phyloP scores from a whole-genome alignment of 1,284 basidiomycete genomes.

The Irpex sp. region DNA sequence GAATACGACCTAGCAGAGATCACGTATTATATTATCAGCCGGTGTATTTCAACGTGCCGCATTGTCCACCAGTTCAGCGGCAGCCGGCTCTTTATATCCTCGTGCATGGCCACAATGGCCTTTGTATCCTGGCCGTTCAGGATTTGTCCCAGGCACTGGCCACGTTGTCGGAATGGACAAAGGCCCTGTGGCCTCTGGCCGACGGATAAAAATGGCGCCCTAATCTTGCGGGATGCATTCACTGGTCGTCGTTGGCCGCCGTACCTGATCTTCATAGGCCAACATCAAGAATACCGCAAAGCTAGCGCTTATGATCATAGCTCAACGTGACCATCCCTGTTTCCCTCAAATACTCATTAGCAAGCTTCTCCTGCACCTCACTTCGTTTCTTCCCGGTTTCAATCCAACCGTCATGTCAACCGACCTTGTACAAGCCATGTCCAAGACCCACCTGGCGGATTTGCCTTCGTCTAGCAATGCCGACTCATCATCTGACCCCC shows the following conservation, averaged over 20 bases:
- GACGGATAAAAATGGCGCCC: background rate
- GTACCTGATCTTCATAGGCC: background rate
- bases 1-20: too few relatives aligned
- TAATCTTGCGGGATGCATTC: background rate
- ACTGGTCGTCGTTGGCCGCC: background rate
- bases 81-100: too few relatives aligned
- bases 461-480: background rate
- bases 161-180: background rate
- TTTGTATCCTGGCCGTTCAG: too few relatives aligned
- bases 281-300: background rate
- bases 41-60: too few relatives aligned
- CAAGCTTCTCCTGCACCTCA: background rate
- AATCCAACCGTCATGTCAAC: background rate
- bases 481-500: too few relatives aligned
- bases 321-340: background rate
- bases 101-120: too few relatives aligned
- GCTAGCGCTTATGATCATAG: background rate
- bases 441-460: background rate
- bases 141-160: too few relatives aligned
- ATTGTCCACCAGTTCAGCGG: too few relatives aligned
- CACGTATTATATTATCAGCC: too few relatives aligned
- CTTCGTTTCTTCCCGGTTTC: background rate
- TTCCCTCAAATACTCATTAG: background rate
- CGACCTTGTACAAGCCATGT: background rate
- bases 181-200: background rate